These are phyloP conservation scores for Effrenium voratum DNA, from an alignment of 73 alveolate genomes.

Conservation along the genomic window DNA sequence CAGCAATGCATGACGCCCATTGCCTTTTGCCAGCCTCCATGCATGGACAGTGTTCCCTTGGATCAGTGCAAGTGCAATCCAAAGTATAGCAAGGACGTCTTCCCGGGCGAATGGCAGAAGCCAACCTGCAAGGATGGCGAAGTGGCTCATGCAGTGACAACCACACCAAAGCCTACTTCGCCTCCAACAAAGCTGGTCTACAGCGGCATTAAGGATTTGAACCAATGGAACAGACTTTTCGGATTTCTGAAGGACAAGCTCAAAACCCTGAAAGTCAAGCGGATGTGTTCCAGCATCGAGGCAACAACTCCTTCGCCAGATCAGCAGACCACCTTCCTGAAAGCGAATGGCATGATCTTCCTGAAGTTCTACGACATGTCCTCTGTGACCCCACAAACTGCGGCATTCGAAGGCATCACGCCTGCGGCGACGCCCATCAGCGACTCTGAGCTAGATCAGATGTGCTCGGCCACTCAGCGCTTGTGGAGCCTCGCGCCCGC, in stretches of 20 bases:
- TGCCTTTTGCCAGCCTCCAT: constrained; percentile 90
- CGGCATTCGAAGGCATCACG: constrained; percentile 31
- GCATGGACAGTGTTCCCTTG: constrained; percentile 50
- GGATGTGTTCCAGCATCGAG: constrained; percentile 57
- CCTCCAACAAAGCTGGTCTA: constrained; percentile 65
- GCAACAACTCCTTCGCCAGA: constrained; percentile 67
- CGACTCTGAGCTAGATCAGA: constrained; percentile 63
- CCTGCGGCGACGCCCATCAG: neutral
- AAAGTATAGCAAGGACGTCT: constrained; percentile 6
- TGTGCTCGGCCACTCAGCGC: neutral
- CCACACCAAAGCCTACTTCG: constrained; percentile 68
- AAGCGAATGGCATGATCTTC: neutral
- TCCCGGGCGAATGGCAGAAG: constrained; percentile 83
- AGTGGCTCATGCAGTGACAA: constrained; percentile 46
- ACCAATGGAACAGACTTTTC: neutral
- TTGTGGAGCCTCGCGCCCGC: neutral
- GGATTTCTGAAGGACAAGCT: neutral
- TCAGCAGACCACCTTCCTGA: constrained; percentile 22
- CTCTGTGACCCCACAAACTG: neutral
- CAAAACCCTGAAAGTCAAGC: constrained; percentile 21
- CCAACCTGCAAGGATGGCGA: constrained; percentile 38
- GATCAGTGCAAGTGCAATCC: constrained; percentile 72
- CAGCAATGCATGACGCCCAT: constrained; percentile 80
- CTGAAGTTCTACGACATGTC: constrained; percentile 18
- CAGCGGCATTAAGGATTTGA: constrained; percentile 18